These are phyloP conservation scores for Sarcodon aspratus DNA, from an alignment of 768 basidiomycete genomes.

Conservation along the genomic window DNA sequence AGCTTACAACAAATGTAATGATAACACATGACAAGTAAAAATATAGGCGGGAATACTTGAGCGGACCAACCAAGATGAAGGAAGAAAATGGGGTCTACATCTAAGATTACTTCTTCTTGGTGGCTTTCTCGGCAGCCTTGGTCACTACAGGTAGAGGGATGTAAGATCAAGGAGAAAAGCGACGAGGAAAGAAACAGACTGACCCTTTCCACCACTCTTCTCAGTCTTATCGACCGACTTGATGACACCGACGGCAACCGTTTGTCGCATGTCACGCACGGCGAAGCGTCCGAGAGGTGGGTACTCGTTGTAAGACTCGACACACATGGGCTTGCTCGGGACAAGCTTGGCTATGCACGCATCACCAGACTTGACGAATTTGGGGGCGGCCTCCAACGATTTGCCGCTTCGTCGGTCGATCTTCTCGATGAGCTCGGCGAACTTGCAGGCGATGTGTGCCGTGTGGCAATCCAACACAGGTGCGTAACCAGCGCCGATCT, in stretches of 20 bases:
- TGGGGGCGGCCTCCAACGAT: slow-evolving; percentile 76
- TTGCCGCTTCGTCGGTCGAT: slow-evolving; percentile 99
- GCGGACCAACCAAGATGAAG: no score
- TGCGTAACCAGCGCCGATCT: slow-evolving; percentile 98
- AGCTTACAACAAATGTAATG: no score
- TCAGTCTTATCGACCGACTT: slow-evolving; percentile 96
- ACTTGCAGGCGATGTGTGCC: slow-evolving; percentile 99
- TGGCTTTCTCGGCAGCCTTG: slow-evolving; percentile 92
- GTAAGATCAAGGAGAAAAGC: slow-evolving; percentile 2
- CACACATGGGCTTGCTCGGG: slow-evolving; percentile 94
- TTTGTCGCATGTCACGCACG: slow-evolving; percentile 99
- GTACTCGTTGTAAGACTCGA: slow-evolving; percentile 92
- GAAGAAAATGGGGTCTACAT: no score
- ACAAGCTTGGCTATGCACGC: slow-evolving; percentile 97
- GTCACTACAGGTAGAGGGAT: slow-evolving; percentile 55
- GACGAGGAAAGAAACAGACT: slow-evolving; percentile 8
- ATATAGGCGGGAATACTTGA: no score
- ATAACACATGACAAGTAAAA: no score
- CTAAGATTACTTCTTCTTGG: slow-evolving; percentile 94
- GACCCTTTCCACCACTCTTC: slow-evolving; percentile 70
- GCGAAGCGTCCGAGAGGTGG: slow-evolving; percentile 99
- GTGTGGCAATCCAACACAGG: slow-evolving; percentile 99
- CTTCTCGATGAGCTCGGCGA: slow-evolving; percentile 97
- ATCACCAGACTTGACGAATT: slow-evolving; percentile 99
- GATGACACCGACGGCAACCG: slow-evolving; percentile 98